phyloP scores from a whole-genome alignment of 2,329 filamentous ascomycete species.

The Ilyonectria sp. region DNA sequence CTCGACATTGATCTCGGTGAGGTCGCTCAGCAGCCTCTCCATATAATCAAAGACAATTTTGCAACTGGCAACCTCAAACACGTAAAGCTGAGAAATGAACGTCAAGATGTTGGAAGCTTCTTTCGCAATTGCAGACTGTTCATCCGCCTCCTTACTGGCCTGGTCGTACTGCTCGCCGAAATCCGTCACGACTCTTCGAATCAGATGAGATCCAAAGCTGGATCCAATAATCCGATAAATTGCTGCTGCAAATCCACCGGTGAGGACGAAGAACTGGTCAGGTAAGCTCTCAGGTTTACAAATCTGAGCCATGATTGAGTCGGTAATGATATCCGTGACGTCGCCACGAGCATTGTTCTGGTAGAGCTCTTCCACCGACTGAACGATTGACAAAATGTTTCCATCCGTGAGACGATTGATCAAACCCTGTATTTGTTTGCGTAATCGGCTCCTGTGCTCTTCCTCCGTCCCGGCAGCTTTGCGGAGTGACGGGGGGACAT shows the following conservation, averaged over 20 bases:
- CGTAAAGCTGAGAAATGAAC: slow-evolving; percentile 89
- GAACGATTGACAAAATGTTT: slow-evolving; percentile 87
- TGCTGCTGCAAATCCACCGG: slow-evolving; percentile 90
- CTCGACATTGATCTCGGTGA: slow-evolving; percentile 91
- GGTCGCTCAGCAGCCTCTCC: slow-evolving; percentile 78
- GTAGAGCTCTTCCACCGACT: slow-evolving; percentile 88
- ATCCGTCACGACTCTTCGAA: slow-evolving; percentile 83
- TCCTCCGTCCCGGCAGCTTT: slow-evolving; percentile 74
- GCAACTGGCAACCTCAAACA: slow-evolving; percentile 88
- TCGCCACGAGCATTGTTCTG: slow-evolving; percentile 87
- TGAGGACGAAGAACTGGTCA: slow-evolving; percentile 92
- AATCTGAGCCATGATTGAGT: slow-evolving; percentile 84
- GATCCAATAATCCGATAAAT: slow-evolving; percentile 89
- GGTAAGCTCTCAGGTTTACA: slow-evolving; percentile 83
- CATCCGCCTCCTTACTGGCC: slow-evolving; percentile 56
- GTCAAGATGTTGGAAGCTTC: slow-evolving; percentile 81
- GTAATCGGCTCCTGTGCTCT: slow-evolving; percentile 78
- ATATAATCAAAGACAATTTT: slow-evolving; percentile 94
- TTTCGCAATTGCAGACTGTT: slow-evolving; percentile 56
- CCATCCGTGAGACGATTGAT: slow-evolving; percentile 95
- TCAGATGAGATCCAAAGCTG: slow-evolving; percentile 89
- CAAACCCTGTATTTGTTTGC: slow-evolving; percentile 87
- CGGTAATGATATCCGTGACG: slow-evolving; percentile 85
- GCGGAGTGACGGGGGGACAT: slow-evolving; percentile 89
- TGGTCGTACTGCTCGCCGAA: slow-evolving; percentile 77